Percentiles rank a stretch among this genome's conserved stretches.
These are phyloP conservation scores for Russula foetens DNA, from an alignment of 768 basidiomycete species.

Conservation along the genomic window DNA sequence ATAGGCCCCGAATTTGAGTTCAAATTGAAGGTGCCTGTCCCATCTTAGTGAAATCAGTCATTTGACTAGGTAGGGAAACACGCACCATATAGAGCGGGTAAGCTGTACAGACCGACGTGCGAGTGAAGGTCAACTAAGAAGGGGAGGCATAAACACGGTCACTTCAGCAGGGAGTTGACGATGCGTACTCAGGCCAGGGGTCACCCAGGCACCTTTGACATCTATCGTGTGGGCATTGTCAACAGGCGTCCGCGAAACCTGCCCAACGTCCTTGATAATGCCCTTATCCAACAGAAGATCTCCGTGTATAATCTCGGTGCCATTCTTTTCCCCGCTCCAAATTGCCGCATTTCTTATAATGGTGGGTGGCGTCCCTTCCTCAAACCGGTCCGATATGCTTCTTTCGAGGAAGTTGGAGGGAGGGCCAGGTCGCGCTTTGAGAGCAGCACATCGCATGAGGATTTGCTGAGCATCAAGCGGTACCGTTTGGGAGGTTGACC, in stretches of 20 bases:
- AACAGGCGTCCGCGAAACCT: constrained; percentile 28
- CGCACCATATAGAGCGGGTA: constrained; percentile 44
- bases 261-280: constrained; percentile 50
- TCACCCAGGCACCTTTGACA: constrained; percentile 57
- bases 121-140: constrained; percentile 40
- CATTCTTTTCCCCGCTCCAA: constrained; percentile 52
- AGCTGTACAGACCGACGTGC: constrained; percentile 65
- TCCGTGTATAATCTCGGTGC: constrained; percentile 45
- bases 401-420: constrained; percentile 27
- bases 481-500: constrained; percentile 7
- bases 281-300: constrained; percentile 65
- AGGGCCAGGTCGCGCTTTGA: constrained; percentile 26
- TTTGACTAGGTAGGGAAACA: constrained; percentile 15
- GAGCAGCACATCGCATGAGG: constrained; percentile 27
- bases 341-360: constrained; percentile 67
- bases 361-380: constrained; percentile 54
- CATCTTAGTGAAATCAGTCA: background rate
- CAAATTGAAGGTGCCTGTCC: constrained; percentile 43
- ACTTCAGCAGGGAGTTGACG: constrained; percentile 12
- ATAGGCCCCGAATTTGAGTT: constrained; percentile 61
- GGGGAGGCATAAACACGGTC: background rate
- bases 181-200: constrained; percentile 48
- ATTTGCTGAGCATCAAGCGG: constrained; percentile 24
- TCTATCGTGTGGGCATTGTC: constrained; percentile 45
- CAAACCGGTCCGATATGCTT: constrained; percentile 51